Percentiles rank a stretch among this genome's conserved stretches.
phyloP scores from a whole-genome alignment of 768 basidiomycete species.

The Boletus subparvulus region DNA sequence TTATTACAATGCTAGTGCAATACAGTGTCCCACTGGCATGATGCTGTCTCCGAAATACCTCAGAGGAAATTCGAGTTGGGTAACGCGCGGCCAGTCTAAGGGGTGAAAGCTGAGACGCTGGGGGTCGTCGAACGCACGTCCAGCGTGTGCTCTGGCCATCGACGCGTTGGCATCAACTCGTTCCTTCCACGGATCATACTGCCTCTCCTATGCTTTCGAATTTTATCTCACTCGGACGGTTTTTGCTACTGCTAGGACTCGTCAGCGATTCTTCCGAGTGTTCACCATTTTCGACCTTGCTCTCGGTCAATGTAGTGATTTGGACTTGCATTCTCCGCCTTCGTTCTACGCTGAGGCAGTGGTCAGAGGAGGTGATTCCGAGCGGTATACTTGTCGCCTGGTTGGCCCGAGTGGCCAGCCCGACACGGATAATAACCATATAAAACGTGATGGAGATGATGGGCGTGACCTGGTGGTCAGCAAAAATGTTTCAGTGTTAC shows the following conservation, averaged over 20 bases:
- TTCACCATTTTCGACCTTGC: neutral
- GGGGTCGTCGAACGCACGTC: too few species aligned
- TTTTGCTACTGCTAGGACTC: neutral
- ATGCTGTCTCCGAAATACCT: too few species aligned
- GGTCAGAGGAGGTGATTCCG: neutral
- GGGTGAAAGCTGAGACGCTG: too few species aligned
- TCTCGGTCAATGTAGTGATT: neutral
- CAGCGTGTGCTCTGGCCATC: too few species aligned
- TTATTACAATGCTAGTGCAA: too few species aligned
- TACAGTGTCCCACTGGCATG: too few species aligned
- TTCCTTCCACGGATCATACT: neutral
- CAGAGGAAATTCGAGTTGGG: too few species aligned
- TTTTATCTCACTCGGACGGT: neutral
- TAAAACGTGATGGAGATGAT: conserved; percentile 18
- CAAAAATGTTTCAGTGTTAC: neutral
- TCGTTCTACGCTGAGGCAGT: neutral
- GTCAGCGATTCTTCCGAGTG: neutral
- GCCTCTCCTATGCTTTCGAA: neutral
- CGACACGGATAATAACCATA: conserved; percentile 10
- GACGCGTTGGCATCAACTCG: too few species aligned
- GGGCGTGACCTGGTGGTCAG: neutral
- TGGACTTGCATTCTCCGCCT: neutral
- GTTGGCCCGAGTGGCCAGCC: neutral
- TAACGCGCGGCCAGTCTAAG: too few species aligned
- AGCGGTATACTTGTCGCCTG: neutral